A percentile compares a stretch with the other conserved stretches of the same genome.
These are phyloP conservation scores for Carallia pectinifolia DNA, from an alignment of 345 rosid genomes.

Conservation along the genomic window DNA sequence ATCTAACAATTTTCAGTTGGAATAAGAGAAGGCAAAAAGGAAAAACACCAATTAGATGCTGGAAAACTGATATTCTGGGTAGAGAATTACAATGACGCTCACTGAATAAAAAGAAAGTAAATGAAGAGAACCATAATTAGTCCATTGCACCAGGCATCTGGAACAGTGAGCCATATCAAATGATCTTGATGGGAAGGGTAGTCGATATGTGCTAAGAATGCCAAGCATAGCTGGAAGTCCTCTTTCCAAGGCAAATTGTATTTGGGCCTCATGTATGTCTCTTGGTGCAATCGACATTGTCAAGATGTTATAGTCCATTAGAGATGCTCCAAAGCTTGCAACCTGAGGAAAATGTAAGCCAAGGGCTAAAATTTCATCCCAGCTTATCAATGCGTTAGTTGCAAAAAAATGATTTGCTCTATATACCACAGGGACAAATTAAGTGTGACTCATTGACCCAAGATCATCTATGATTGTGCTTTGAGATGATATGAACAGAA, in stretches of 20 bases:
- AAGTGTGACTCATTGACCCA: too few species aligned
- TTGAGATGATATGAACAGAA: too few species aligned
- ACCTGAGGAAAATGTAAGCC: slow-evolving; percentile 40
- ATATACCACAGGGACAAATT: too few species aligned
- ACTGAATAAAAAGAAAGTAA: background rate
- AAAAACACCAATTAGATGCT: background rate
- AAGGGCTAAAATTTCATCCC: background rate
- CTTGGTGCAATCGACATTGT: slow-evolving; percentile 80
- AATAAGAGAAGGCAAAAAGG: background rate
- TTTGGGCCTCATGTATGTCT: slow-evolving; percentile 75
- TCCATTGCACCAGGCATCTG: slow-evolving; percentile 69
- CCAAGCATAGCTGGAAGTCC: slow-evolving; percentile 76
- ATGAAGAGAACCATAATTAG: slow-evolving; percentile 44
- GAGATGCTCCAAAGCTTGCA: slow-evolving; percentile 69
- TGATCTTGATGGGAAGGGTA: slow-evolving; percentile 65
- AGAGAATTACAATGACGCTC: background rate
- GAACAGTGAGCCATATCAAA: slow-evolving; percentile 80
- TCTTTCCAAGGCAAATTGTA: slow-evolving; percentile 70
- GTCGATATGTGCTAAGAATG: slow-evolving; percentile 48
- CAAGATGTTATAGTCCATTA: slow-evolving; percentile 50
- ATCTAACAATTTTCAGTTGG: slow-evolving; percentile 33
- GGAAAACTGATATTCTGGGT: background rate
- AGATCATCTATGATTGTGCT: too few species aligned
- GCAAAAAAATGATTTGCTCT: too few species aligned
- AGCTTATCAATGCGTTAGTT: background rate